A percentile compares a stretch with the other conserved stretches of the same genome.
These are phyloP conservation scores for Paramecium primaurelia DNA, from an alignment of 73 alveolate genomes.

Conservation along the genomic window DNA sequence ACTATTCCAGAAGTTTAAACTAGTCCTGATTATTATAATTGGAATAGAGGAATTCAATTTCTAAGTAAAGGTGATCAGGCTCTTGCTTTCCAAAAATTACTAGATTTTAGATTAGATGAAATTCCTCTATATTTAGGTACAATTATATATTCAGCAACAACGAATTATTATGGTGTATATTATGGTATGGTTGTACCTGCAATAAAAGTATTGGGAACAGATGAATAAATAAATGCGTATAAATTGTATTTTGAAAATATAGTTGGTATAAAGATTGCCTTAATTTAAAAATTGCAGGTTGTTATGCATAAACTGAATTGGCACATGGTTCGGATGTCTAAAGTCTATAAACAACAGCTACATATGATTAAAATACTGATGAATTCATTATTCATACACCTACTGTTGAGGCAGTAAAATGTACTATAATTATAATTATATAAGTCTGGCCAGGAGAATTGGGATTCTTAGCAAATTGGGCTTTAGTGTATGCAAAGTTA, in stretches of 20 bases:
- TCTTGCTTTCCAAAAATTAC: neutral
- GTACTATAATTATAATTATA: neutral
- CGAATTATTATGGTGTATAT: constrained; percentile 45
- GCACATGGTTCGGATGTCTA: constrained; percentile 87
- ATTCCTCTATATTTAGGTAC: neutral
- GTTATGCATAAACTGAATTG: constrained; percentile 80
- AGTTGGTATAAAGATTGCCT: neutral
- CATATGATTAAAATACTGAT: constrained; percentile 46
- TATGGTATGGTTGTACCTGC: constrained; percentile 52
- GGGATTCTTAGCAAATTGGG: constrained; percentile 51
- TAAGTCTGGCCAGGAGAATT: constrained; percentile 61
- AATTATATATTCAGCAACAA: neutral
- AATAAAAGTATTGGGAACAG: constrained; percentile 48
- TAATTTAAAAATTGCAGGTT: constrained; percentile 66
- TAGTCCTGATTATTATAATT: neutral
- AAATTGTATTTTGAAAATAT: neutral
- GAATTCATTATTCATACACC: constrained; percentile 52
- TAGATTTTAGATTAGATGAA: neutral
- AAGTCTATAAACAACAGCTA: constrained; percentile 67
- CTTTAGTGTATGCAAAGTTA: constrained; percentile 56
- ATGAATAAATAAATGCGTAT: constrained; percentile 30
- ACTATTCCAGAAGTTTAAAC: neutral
- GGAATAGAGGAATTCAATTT: neutral
- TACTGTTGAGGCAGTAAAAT: constrained; percentile 22
- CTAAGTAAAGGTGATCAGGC: neutral